Evolutionary conservation across 2,329 filamentous ascomycete species (phyloP).

Genomic region (Metarhizium album): DNA sequence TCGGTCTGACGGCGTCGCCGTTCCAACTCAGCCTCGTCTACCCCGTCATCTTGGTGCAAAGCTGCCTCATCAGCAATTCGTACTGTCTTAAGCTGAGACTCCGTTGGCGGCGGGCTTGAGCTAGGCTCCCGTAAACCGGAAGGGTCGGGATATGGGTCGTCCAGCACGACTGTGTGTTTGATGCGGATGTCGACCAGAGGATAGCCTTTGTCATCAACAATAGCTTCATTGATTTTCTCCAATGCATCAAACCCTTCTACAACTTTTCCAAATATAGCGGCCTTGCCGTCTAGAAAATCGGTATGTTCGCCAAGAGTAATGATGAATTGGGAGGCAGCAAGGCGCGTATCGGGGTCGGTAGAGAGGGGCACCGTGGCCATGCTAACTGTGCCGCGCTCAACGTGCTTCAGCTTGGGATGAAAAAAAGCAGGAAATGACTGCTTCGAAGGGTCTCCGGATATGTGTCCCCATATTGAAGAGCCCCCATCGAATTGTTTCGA

Average conservation of each 20-base stretch:
- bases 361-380: slow-evolving; percentile 84
- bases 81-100: slow-evolving; percentile 80
- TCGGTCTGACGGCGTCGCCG: slow-evolving; percentile 76
- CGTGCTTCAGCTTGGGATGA: slow-evolving; percentile 77
- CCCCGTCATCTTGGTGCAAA: slow-evolving; percentile 57
- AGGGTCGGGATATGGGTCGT: slow-evolving; percentile 86
- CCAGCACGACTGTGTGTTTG: slow-evolving; percentile 81
- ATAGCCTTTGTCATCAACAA: slow-evolving; percentile 74
- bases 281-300: slow-evolving; percentile 84
- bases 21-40: slow-evolving; percentile 71
- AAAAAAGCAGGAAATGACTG: slow-evolving; percentile 78
- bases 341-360: slow-evolving; percentile 65
- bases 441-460: slow-evolving; percentile 55
- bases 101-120: slow-evolving; percentile 68
- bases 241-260: slow-evolving; percentile 92
- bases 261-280: slow-evolving; percentile 89
- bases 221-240: slow-evolving; percentile 85
- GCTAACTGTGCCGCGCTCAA: slow-evolving; percentile 83
- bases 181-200: slow-evolving; percentile 92
- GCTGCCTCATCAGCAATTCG: slow-evolving; percentile 85
- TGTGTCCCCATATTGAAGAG: slow-evolving; percentile 79
- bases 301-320: slow-evolving; percentile 83
- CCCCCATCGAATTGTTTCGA: slow-evolving; percentile 83
- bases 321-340: slow-evolving; percentile 88
- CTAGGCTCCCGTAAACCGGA: slow-evolving; percentile 64